Conservation (phyloP, 305 asterid genomes). For the Solanum hybrid region DNA sequence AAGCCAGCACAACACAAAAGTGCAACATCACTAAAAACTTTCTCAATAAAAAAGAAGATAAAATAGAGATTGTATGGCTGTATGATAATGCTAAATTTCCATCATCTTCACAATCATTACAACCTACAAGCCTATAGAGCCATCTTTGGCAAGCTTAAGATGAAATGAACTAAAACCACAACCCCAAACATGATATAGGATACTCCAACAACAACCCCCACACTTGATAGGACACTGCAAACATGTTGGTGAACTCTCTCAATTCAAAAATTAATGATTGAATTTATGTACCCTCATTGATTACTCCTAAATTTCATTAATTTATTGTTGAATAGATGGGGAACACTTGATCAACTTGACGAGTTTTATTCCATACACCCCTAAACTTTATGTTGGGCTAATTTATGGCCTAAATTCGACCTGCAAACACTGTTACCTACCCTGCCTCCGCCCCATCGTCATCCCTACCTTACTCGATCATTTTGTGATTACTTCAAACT, state of each 20-base stretch:
- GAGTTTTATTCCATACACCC: neutral
- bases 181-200: neutral
- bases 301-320: neutral
- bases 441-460: neutral
- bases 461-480: neutral
- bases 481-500: neutral
- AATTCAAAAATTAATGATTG: neutral
- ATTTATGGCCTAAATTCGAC: neutral
- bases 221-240: neutral
- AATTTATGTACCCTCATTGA: neutral
- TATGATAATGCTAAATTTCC: neutral
- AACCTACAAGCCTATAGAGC: neutral
- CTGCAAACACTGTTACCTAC: neutral
- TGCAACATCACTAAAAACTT: neutral
- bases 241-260: neutral
- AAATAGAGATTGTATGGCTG: neutral
- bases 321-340: neutral
- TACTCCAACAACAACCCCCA: neutral
- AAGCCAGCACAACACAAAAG: neutral
- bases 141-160: neutral
- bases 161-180: neutral
- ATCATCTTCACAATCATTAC: constrained; percentile 1
- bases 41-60: neutral
- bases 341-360: neutral
- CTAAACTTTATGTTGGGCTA: neutral